Evolutionary conservation across 495 filamentous ascomycete species (phyloP), one percentile per base, ranked within the genome.

Genomic region (Saxispiralis lemnorum): DNA sequence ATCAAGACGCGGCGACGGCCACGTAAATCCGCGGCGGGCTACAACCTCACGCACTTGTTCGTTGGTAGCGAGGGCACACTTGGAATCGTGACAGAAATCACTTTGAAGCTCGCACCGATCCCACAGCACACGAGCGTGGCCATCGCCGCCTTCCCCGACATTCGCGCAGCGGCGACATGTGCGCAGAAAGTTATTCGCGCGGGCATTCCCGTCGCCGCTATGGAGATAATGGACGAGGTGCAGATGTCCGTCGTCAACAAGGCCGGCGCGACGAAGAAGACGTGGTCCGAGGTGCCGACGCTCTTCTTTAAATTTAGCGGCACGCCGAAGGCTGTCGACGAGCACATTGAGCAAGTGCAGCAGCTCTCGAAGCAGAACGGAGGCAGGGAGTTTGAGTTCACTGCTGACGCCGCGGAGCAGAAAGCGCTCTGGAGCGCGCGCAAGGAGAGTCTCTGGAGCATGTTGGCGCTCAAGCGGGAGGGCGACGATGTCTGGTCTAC

Each of bases 221-320:
- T 88, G 68, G 82, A 87, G 58, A 73, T 88, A 48, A 76, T 88
- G 72, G 81, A 86, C 52, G 80, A 86, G 42, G 78, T 84, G 0
- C 78, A 83, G 57, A 86, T 88, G 81, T 62, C 64, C 39, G 78
- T 81, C 13, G 74, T 88, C 51, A 88, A 86, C 56, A 63, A 75
- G 38, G 69, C 75, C 21, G 79, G 79, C 1, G 69, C 72, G 0
- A 85, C 81, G 0, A 69, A 73, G 2, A 65, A 73, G 32, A 67
- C 68, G 20, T 86, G 79, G 81, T 78, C 78, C 56, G 81, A 85
- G 54, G 62, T 68, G 46, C 82, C 81, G 1, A 85, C 81, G 6
- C 65, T 88, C 7, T 88, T 88, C 62, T 84, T 88, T 70, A 88
- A 85, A 34, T 87, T 87, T 53, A 69, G 72, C 0, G 81, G 81